Evolutionary conservation across 116 monocot species (phyloP).

Genomic region (Dioscorea cayenensis): DNA sequence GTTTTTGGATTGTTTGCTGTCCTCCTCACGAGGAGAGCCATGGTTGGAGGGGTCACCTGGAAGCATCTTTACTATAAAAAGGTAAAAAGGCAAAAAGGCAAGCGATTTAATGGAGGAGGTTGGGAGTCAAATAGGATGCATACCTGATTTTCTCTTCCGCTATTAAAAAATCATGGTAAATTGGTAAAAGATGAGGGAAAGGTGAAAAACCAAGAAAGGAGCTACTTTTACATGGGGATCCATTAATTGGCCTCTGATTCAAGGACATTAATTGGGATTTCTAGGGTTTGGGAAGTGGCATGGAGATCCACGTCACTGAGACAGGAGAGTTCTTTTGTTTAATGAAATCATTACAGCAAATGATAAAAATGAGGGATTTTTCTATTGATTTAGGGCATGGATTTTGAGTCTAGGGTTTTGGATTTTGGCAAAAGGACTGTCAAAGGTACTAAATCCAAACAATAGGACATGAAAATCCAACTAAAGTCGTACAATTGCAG

Average conservation of each 20-base stretch:
- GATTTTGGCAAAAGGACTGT: neutral
- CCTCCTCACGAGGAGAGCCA: conserved; percentile 2
- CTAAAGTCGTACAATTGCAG: too few relatives aligned
- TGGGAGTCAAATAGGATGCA: neutral
- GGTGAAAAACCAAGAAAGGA: neutral
- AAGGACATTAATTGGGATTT: neutral
- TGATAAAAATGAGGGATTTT: neutral
- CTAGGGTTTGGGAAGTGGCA: conserved; percentile 5
- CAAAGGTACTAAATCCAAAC: too few relatives aligned
- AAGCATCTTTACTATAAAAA: neutral
- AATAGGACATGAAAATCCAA: too few relatives aligned
- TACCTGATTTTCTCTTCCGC: too few relatives aligned
- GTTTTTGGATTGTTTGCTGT: conserved; percentile 4
- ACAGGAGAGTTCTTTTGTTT: neutral
- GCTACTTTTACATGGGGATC: neutral
- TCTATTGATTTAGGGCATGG: neutral
- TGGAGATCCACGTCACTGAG: conserved; percentile 4
- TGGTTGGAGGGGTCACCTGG: too few relatives aligned
- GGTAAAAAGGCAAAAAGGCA: conserved; percentile 1
- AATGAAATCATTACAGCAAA: neutral
- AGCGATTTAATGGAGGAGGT: conserved; percentile 2
- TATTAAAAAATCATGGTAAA: neutral
- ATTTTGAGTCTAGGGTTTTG: neutral
- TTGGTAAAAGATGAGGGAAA: neutral
- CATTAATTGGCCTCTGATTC: neutral